Base-by-base conservation (phyloP, 1,284 basidiomycete species). In the Chalciporus sp. region DNA sequence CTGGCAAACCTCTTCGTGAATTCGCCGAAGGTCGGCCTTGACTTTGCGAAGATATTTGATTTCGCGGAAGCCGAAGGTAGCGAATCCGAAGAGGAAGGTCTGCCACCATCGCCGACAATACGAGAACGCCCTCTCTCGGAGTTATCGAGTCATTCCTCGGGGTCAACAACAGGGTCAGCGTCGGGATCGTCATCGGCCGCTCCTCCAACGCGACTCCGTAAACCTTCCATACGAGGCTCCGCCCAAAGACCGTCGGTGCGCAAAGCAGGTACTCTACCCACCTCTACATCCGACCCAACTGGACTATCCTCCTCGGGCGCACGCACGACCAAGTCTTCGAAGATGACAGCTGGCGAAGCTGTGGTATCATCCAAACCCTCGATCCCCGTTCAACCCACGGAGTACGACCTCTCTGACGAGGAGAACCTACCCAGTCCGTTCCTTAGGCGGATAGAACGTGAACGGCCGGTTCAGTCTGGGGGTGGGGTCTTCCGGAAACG, bases 351-450 rank as follows among this genome's bases (percentile, higher is more conserved):
- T 17, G 51, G 55, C 5, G 48, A 42, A 2, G 20, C 31, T 2
- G 14, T 19, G 11, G 1, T 12, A 9, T 51, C 47, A 27, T 56
- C 49, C 3, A 70, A 69, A 19, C 42, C 44, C 3, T 10, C 17
- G 2, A 39, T 49, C 1, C 45, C 52, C 2, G n/a, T 10, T 1
- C 49, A 43, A 1, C 74, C 54, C 47, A 63, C 71, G 19, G 74
- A 79, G 49, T 92, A 90, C 61, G 83, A 92, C 68, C 61, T 86
- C 7, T 76, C 76, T 2, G 88, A 93, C 66, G 89, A 92, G 64
- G 90, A 92, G 69, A 92, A 91, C 67, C 76, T 93, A 0, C 92
- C 91, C 0, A 90, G 87, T 60, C 92, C 92, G 1, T 94, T 93
- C 72, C 64, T 94, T 41, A 88, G 87, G 69, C 76, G 80, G 26